Conservation (phyloP, 2,329 filamentous ascomycete species). For the Paracorniculantispora psalliotae region DNA sequence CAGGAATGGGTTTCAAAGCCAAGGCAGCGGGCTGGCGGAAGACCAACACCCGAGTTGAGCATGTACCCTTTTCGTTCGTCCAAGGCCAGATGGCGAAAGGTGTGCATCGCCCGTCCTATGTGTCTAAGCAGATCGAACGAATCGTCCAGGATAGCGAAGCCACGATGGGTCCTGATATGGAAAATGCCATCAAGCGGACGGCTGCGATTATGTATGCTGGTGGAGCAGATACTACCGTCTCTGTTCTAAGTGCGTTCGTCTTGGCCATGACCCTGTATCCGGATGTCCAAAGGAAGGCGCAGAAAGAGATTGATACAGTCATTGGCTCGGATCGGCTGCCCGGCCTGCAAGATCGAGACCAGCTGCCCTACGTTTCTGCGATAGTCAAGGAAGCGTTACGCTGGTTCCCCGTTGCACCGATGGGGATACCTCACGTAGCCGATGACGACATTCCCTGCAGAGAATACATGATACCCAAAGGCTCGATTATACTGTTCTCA, state of each 20-base stretch:
- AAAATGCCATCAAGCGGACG: conserved; percentile 10
- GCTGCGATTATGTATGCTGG: conserved; percentile 18
- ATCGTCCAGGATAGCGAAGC: conserved; percentile 9
- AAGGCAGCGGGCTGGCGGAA: conserved; percentile 17
- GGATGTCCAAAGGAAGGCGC: conserved; percentile 16
- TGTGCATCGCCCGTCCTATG: conserved; percentile 14
- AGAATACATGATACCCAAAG: conserved; percentile 25
- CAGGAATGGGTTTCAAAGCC: conserved; percentile 20
- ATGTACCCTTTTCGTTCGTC: conserved; percentile 19
- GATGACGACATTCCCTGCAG: conserved; percentile 23
- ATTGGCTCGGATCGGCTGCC: conserved; percentile 22
- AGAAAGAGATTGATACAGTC: conserved; percentile 15
- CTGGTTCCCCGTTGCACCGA: conserved; percentile 29
- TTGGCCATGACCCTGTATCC: conserved; percentile 14
- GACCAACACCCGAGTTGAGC: conserved; percentile 1
- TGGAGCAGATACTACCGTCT: conserved; percentile 18
- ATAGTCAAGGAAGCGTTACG: conserved; percentile 25
- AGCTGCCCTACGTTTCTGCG: conserved; percentile 20
- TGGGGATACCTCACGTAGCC: conserved; percentile 35
- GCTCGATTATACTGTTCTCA: conserved; percentile 21
- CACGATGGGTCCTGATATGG: not conserved
- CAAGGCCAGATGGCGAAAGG: conserved; percentile 14
- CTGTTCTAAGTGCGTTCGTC: conserved; percentile 4
- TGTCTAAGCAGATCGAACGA: conserved; percentile 11
- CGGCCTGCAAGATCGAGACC: conserved; percentile 16